Percentiles rank a stretch among this genome's conserved stretches.
Conservation (phyloP, 176 grass and related monocot genomes). For the Triticum urartu region DNA sequence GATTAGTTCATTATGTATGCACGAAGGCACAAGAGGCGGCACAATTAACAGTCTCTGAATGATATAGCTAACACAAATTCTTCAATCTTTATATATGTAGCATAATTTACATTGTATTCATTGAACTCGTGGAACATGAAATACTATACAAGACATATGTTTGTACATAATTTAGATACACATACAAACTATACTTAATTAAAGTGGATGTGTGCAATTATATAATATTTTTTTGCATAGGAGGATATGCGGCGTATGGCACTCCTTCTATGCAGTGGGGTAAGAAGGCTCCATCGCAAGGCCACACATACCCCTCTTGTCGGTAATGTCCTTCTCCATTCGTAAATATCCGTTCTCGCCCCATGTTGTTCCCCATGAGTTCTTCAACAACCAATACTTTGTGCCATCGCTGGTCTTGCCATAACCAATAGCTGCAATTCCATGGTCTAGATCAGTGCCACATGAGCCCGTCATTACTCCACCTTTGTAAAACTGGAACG, state of each 20-base stretch:
- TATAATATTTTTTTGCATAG: neutral
- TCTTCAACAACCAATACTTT: neutral
- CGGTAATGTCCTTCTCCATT: neutral
- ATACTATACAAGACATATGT: neutral
- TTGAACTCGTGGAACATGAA: neutral
- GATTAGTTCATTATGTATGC: no score
- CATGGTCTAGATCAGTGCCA: neutral
- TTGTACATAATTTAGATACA: neutral
- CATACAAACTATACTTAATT: neutral
- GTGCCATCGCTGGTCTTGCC: neutral
- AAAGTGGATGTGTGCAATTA: neutral
- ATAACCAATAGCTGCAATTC: neutral
- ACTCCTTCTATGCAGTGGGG: neutral
- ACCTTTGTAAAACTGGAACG: neutral
- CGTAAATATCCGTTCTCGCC: neutral
- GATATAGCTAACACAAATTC: no score
- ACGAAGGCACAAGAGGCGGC: no score
- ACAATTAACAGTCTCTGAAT: no score
- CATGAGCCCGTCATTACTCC: neutral
- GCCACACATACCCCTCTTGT: neutral
- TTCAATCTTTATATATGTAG: neutral
- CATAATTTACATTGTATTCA: neutral
- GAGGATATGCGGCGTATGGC: neutral
- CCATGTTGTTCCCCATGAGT: neutral
- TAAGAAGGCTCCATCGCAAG: neutral